Conservation (phyloP, 2,329 filamentous ascomycete species). For the Phaeosphaeriaceae sp. region DNA sequence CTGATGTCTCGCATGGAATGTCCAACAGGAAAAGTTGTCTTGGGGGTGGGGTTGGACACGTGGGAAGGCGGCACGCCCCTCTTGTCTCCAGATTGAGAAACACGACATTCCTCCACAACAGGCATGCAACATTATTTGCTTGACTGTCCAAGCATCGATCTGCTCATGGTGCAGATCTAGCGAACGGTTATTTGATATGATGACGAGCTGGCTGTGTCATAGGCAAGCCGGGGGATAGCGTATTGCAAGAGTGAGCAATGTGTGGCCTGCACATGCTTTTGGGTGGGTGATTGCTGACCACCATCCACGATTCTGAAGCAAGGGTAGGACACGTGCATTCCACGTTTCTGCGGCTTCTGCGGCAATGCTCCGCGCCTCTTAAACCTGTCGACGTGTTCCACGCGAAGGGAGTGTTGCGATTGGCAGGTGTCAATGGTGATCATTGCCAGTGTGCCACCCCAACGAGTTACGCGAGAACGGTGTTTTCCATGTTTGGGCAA, state of each 20-base stretch:
- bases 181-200: slow-evolving; percentile 15
- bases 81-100: slow-evolving; percentile 20
- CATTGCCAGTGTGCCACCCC: neutral
- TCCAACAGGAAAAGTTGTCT: slow-evolving; percentile 25
- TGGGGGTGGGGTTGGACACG: slow-evolving; percentile 33
- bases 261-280: too few species aligned
- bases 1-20: slow-evolving; percentile 42
- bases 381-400: slow-evolving; percentile 25
- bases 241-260: too few species aligned
- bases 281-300: slow-evolving; percentile 21
- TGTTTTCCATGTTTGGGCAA: slow-evolving; percentile 28
- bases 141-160: slow-evolving; percentile 19
- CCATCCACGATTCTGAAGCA: slow-evolving; percentile 21
- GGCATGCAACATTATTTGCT: neutral
- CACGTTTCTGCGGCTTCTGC: slow-evolving; percentile 40
- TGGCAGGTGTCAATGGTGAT: slow-evolving; percentile 21
- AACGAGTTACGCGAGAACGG: slow-evolving; percentile 41
- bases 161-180: slow-evolving; percentile 18
- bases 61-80: slow-evolving; percentile 25
- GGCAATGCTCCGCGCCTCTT: slow-evolving; percentile 40
- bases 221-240: slow-evolving; percentile 8
- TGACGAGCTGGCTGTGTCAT: slow-evolving; percentile 12
- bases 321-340: slow-evolving; percentile 45
- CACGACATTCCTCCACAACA: slow-evolving; percentile 14
- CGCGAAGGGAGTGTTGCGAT: slow-evolving; percentile 27